Conservation (phyloP, 495 filamentous ascomycete genomes). For the Podospora fimiseda region DNA sequence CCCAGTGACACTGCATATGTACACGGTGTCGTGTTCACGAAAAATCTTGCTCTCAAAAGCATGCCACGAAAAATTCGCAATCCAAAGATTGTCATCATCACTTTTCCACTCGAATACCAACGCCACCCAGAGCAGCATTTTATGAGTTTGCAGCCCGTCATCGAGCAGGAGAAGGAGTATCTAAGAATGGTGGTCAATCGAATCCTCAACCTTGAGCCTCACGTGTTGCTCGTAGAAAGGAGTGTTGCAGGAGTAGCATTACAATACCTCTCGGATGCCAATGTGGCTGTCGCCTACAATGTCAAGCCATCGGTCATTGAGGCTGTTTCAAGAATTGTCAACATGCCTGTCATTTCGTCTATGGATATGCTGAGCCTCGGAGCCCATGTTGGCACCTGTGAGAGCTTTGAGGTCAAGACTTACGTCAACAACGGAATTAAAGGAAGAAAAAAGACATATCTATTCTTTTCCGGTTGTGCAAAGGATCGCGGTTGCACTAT, state of each 20-base stretch:
- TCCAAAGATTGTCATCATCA: conserved; percentile 85
- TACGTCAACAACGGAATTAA: conserved; percentile 70
- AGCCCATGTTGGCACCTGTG: conserved; percentile 70
- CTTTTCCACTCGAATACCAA: conserved; percentile 94
- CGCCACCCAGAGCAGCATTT: conserved; percentile 87
- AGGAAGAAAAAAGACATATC: conserved; percentile 83
- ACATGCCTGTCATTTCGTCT: conserved; percentile 87
- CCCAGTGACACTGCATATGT: conserved; percentile 92
- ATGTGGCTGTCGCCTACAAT: conserved; percentile 89
- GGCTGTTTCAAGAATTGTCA: conserved; percentile 84
- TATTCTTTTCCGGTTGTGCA: conserved; percentile 89
- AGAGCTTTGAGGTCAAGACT: conserved; percentile 90
- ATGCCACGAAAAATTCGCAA: conserved; percentile 83
- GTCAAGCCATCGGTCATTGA: conserved; percentile 94
- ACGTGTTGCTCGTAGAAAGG: conserved; percentile 79
- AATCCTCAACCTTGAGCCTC: conserved; percentile 79
- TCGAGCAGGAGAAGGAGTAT: conserved; percentile 94
- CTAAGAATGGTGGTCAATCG: conserved; percentile 85
- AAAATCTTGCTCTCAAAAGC: conserved; percentile 90
- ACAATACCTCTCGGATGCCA: conserved; percentile 76
- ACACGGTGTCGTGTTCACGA: conserved; percentile 92
- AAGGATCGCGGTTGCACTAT: conserved; percentile 94
- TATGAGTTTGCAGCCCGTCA: conserved; percentile 96
- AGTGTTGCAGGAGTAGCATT: conserved; percentile 87
- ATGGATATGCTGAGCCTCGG: conserved; percentile 88